These are phyloP conservation scores for Paxillus ammoniavirescens DNA, from an alignment of 768 basidiomycete species.

Conservation along the genomic window DNA sequence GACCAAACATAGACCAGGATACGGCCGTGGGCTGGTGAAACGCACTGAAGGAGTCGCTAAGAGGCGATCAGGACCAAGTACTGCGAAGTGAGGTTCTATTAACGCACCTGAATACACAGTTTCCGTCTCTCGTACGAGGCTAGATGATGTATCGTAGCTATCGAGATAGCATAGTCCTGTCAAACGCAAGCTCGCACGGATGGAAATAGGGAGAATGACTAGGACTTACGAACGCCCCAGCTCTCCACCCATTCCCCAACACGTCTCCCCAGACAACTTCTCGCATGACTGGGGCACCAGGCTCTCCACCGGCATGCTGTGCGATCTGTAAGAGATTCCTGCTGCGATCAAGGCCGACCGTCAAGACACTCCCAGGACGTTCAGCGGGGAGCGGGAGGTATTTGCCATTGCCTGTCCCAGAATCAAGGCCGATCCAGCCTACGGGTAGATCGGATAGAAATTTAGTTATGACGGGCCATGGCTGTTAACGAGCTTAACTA, in stretches of 20 bases:
- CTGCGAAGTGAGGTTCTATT: background rate
- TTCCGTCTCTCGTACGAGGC: constrained; percentile 74
- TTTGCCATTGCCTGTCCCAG: constrained; percentile 97
- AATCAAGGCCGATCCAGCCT: constrained; percentile 88
- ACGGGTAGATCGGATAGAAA: constrained; percentile 72
- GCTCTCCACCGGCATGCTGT: constrained; percentile 50
- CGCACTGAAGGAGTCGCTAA: constrained; percentile 61
- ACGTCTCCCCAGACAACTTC: constrained; percentile 85
- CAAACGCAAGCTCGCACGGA: background rate
- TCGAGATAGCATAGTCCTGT: constrained; percentile 95
- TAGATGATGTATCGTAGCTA: constrained; percentile 96
- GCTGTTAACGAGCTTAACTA: constrained; percentile 41
- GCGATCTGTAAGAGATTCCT: constrained; percentile 77
- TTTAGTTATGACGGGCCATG: constrained; percentile 82
- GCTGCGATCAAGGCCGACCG: constrained; percentile 85
- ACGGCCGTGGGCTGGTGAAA: constrained; percentile 70
- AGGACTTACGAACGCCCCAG: constrained; percentile 72
- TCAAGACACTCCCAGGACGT: constrained; percentile 59
- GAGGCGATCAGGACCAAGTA: background rate
- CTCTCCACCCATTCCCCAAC: constrained; percentile 69
- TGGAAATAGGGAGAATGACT: background rate
- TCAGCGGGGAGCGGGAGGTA: constrained; percentile 79
- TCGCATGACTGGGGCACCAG: constrained; percentile 31
- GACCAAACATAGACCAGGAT: constrained; percentile 97
- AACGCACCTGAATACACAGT: constrained; percentile 67